These are phyloP conservation scores for Galerina sulciceps DNA, from an alignment of 768 basidiomycete species.

Conservation along the genomic window DNA sequence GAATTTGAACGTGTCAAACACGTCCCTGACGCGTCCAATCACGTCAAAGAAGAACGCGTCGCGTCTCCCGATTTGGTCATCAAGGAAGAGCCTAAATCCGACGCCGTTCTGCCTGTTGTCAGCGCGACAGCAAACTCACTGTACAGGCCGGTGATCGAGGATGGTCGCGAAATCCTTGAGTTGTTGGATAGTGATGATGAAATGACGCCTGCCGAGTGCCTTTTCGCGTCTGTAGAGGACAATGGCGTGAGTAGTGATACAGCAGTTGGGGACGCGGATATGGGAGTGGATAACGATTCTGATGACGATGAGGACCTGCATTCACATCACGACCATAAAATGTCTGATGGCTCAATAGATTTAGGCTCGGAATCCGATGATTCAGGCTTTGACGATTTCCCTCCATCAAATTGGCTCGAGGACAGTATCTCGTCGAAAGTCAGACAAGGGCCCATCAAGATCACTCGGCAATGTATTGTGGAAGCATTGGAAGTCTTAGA, in stretches of 20 bases:
- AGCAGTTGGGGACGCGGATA: background rate
- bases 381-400: too few relatives aligned
- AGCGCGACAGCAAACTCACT: too few relatives aligned
- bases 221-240: background rate
- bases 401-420: background rate
- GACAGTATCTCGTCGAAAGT: background rate
- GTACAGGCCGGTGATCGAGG: too few relatives aligned
- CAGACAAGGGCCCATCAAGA: background rate
- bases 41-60: too few relatives aligned
- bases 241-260: constrained; percentile 5
- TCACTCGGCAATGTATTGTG: constrained; percentile 15
- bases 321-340: background rate
- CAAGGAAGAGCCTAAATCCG: too few relatives aligned
- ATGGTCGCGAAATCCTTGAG: too few relatives aligned
- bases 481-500: constrained; percentile 9
- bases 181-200: too few relatives aligned
- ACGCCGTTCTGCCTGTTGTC: too few relatives aligned
- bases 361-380: too few relatives aligned
- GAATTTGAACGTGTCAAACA: background rate
- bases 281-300: background rate
- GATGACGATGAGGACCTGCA: background rate
- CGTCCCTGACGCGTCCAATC: background rate
- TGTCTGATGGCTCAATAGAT: background rate
- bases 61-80: too few relatives aligned
- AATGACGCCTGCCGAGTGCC: background rate